Evolutionary conservation across 106 monocot species (phyloP), one percentile per base, ranked within the genome.

Genomic region (Narthecium ossifragum): DNA sequence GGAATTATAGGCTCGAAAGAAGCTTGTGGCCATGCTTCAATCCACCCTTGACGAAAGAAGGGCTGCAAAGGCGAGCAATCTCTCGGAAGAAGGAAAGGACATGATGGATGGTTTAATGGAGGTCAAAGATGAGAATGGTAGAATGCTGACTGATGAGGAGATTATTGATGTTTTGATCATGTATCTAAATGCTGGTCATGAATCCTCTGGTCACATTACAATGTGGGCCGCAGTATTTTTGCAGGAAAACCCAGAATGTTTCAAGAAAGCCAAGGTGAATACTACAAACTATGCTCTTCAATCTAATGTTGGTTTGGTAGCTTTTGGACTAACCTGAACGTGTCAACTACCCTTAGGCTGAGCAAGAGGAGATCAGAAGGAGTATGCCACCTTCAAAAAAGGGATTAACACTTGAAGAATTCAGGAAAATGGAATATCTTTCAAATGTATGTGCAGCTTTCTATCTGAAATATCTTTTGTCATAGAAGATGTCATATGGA

Each of bases 181-280:
- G 94, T 94, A 94, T 56, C 85, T 94, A 31, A 94, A 94, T 65
- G 94, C 89, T 22, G 94, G 94, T 14, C 94, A 94, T 64, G 94
- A 94, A 68, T 94, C 94, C 24, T 90, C 94, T 15, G 94, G 80
- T 0, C 94, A 94, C 55, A 86, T 86, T 57, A 83, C 82, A 48
- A 86, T 94, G 94, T 94, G 94, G 94, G 73, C 85, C 26, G 73
- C 94, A 13, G 65, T 80, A 21, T 66, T 85, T 32, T 75, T 94
- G 7, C 83, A 94, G 56, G 75, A 94, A 54, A 59, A 94, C 64
- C 89, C 74, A 5, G 77, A 90, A 34, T 41, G 52, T 55, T 75
- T 75, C 32, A 21, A 67, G 60, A 80, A 75, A 71, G 86, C 94
- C 20, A 94, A 82, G 85, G 93, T 93, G 63, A 3, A 18, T 5